phyloP scores from a whole-genome alignment of 2,329 filamentous ascomycete genomes.

The Thelonectria rubi region DNA sequence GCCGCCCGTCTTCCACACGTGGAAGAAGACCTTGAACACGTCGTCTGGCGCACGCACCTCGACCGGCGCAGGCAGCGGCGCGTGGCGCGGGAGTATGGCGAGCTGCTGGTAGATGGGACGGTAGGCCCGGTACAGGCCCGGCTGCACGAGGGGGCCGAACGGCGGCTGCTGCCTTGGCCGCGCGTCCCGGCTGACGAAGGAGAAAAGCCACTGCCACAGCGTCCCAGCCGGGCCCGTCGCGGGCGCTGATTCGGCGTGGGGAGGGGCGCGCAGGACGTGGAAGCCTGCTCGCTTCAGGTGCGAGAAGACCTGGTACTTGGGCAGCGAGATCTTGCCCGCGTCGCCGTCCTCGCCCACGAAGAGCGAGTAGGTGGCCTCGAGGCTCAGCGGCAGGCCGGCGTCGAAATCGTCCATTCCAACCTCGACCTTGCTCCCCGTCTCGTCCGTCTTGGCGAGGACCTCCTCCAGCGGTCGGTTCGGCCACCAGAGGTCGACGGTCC shows the following conservation, averaged over 20 bases:
- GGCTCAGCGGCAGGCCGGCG: conserved; percentile 81
- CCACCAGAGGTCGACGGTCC: conserved; percentile 88
- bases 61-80: conserved; percentile 54
- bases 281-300: conserved; percentile 86
- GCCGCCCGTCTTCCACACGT: conserved; percentile 77
- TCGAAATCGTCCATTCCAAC: conserved; percentile 58
- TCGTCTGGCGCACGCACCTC: conserved; percentile 46
- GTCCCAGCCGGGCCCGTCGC: conserved; percentile 34
- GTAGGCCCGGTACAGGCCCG: conserved; percentile 73
- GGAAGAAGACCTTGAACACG: conserved; percentile 78
- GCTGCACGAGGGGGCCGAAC: conserved; percentile 67
- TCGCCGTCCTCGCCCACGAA: conserved; percentile 77
- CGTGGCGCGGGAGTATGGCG: conserved; percentile 76
- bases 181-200: conserved; percentile 51
- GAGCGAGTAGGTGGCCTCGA: conserved; percentile 89
- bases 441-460: conserved; percentile 52
- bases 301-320: conserved; percentile 88
- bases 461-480: conserved; percentile 64
- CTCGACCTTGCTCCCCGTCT: conserved; percentile 33
- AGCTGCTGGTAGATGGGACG: conserved; percentile 79
- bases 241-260: conserved; percentile 30
- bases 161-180: conserved; percentile 44
- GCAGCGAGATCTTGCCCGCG: conserved; percentile 69
- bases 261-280: conserved; percentile 75
- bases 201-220: conserved; percentile 64